phyloP scores from a whole-genome alignment of 768 basidiomycete species.

The Tricholoma terreum region DNA sequence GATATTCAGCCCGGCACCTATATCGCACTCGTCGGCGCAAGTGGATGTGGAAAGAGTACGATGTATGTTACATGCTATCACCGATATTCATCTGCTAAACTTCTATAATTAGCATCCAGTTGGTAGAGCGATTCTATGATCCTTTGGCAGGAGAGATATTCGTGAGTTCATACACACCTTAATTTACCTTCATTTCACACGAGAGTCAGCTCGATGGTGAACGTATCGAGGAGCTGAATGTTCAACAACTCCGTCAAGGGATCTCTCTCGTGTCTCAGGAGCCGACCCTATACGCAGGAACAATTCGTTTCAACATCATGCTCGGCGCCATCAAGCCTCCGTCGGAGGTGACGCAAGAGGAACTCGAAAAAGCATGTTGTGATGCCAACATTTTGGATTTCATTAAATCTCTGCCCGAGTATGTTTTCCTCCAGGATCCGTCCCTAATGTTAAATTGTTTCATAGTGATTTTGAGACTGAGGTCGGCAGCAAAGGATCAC shows the following conservation, averaged over 20 bases:
- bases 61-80: conserved; percentile 43
- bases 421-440: conserved; percentile 24
- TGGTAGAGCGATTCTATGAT: conserved; percentile 85
- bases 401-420: conserved; percentile 82
- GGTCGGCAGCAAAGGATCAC: conserved; percentile 87
- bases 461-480: conserved; percentile 83
- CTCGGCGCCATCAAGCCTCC: conserved; percentile 78
- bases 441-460: conserved; percentile 5
- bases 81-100: no score
- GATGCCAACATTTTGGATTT: conserved; percentile 92
- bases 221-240: conserved; percentile 70
- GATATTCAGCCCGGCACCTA: conserved; percentile 74
- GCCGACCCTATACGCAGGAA: conserved; percentile 87
- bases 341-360: conserved; percentile 78
- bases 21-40: conserved; percentile 77
- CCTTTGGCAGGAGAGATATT: conserved; percentile 67
- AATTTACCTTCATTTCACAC: no score
- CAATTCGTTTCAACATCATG: conserved; percentile 85
- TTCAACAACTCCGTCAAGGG: conserved; percentile 84
- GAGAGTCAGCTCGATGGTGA: conserved; percentile 76
- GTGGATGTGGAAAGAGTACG: conserved; percentile 80
- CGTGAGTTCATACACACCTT: no score
- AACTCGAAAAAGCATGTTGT: conserved; percentile 80
- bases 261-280: conserved; percentile 92
- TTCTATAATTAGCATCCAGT: conserved; percentile 62